Percentiles rank a stretch among this genome's conserved stretches.
Conservation (phyloP, 768 basidiomycete species). For the Lyophyllum decastes region DNA sequence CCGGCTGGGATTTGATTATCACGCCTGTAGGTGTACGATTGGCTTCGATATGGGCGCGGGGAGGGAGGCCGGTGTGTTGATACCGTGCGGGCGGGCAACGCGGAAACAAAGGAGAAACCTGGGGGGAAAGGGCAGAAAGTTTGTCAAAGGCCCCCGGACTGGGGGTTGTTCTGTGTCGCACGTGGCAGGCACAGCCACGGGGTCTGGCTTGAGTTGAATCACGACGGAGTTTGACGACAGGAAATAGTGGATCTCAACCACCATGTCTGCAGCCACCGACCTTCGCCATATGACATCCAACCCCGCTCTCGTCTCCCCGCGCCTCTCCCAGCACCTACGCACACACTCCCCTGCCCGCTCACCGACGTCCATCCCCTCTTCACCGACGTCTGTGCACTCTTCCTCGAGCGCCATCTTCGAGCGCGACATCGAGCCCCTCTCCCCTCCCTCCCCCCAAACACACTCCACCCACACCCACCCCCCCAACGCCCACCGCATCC, state of each 20-base stretch:
- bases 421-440: constrained; percentile 79
- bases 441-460: constrained; percentile 36
- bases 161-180: background rate
- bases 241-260: no score
- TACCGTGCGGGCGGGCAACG: background rate
- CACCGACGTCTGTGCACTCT: constrained; percentile 78
- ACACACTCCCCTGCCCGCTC: constrained; percentile 43
- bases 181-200: constrained; percentile 3
- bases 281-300: constrained; percentile 59
- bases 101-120: background rate
- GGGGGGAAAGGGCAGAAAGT: background rate
- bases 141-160: background rate
- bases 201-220: background rate
- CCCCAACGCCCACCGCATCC: constrained; percentile 70
- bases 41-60: no score
- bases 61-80: no score
- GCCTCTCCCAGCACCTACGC: constrained; percentile 51
- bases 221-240: background rate
- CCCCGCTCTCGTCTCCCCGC: constrained; percentile 40
- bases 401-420: constrained; percentile 92
- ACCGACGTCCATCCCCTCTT: constrained; percentile 76
- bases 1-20: background rate
- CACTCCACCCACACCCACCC: constrained; percentile 19
- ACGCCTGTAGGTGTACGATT: background rate
- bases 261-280: constrained; percentile 28